Evolutionary conservation across 2,329 filamentous ascomycete genomes (phyloP).

Genomic region (Eurotiales sp.): DNA sequence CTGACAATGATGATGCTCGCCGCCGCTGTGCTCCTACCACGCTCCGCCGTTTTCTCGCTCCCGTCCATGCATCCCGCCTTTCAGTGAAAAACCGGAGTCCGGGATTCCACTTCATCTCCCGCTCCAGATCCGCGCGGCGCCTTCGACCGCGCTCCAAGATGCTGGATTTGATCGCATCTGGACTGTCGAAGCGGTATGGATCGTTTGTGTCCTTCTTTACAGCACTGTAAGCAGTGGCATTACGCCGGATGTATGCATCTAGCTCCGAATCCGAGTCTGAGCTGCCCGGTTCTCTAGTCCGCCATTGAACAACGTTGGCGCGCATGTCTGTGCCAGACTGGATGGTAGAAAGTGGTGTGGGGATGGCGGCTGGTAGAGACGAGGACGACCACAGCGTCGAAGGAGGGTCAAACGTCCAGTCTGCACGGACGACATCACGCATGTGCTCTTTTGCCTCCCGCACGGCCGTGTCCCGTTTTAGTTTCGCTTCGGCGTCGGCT

Average conservation of each 20-base stretch:
- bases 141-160: conserved; percentile 52
- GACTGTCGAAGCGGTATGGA: conserved; percentile 38
- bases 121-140: conserved; percentile 55
- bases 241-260: conserved; percentile 18
- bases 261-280: conserved; percentile 36
- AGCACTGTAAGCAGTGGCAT: conserved; percentile 14
- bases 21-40: background rate
- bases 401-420: conserved; percentile 37
- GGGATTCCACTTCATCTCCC: conserved; percentile 72
- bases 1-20: background rate
- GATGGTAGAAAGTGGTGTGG: background rate
- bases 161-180: conserved; percentile 37
- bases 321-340: conserved; percentile 6
- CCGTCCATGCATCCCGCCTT: conserved; percentile 79
- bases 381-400: conserved; percentile 19
- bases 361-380: conserved; percentile 10
- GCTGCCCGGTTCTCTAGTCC: conserved; percentile 31
- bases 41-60: conserved; percentile 48
- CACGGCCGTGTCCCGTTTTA: conserved; percentile 37
- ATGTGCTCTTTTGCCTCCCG: conserved; percentile 40
- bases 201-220: background rate
- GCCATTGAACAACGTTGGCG: conserved; percentile 31
- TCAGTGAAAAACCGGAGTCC: conserved; percentile 76
- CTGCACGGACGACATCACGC: conserved; percentile 37
- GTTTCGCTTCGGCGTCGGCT: conserved; percentile 17